Conservation (phyloP, 75 land plant genomes). For the Isoetes taiwanensis region DNA sequence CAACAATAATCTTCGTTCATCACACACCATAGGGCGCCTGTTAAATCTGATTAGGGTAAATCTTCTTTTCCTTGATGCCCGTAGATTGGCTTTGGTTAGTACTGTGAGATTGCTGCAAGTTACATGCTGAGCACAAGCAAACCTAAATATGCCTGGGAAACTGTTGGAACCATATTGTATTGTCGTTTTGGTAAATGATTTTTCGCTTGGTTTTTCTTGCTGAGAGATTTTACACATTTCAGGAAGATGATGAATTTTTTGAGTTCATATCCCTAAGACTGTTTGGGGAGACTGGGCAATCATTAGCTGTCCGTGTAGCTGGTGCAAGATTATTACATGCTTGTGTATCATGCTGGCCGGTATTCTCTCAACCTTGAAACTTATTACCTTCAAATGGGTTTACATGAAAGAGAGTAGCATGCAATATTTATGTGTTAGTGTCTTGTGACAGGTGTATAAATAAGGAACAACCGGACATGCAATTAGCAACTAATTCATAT, state of each 20-base stretch:
- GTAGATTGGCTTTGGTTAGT: too few relatives aligned
- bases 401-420: too few relatives aligned
- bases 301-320: constrained; percentile 56
- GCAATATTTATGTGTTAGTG: too few relatives aligned
- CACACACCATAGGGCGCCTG: constrained; percentile 65
- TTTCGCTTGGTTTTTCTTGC: background rate
- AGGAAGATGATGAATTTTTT: constrained; percentile 97
- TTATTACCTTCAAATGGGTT: too few relatives aligned
- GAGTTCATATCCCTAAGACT: constrained; percentile 69
- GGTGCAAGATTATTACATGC: constrained; percentile 71
- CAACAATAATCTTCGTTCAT: constrained; percentile 41
- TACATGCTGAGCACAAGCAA: background rate
- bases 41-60: constrained; percentile 61
- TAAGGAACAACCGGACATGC: too few relatives aligned
- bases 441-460: too few relatives aligned
- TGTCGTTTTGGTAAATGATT: background rate
- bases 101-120: too few relatives aligned
- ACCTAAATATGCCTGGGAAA: background rate
- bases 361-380: too few relatives aligned
- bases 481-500: too few relatives aligned
- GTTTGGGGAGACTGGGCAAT: constrained; percentile 49
- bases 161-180: background rate
- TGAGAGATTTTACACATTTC: constrained; percentile 3
- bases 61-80: too few relatives aligned
- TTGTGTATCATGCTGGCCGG: constrained; percentile 70